Percentiles rank a stretch among this genome's conserved stretches.
phyloP scores from a whole-genome alignment of 371 early-diverging fungal species.

The Lichtheimia corymbifera region DNA sequence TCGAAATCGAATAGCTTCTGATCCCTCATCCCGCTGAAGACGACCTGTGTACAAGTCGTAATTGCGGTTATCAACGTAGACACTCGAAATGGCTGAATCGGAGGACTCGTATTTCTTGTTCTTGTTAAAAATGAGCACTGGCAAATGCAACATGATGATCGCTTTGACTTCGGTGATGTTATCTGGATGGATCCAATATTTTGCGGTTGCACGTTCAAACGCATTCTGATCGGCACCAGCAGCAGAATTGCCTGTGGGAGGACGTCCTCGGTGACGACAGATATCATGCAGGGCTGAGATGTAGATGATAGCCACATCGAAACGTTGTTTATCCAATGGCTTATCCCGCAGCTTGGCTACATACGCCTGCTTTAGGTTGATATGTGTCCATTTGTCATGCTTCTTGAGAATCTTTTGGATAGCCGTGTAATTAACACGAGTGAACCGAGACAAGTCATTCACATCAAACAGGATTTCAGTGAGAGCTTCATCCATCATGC shows the following conservation, averaged over 20 bases:
- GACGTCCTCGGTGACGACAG: conserved; percentile 75
- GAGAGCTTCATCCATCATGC: conserved; percentile 71
- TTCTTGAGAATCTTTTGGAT: conserved; percentile 95
- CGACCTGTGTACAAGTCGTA: conserved; percentile 87
- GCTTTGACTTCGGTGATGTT: conserved; percentile 90
- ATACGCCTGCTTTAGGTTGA: conserved; percentile 56
- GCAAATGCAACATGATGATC: conserved; percentile 84
- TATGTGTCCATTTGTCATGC: conserved; percentile 75
- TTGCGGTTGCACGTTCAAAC: conserved; percentile 87
- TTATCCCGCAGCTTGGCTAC: conserved; percentile 75
- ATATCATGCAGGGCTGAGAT: conserved; percentile 86
- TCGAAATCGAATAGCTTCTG: conserved; percentile 84
- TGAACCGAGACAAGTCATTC: conserved; percentile 86
- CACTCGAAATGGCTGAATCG: conserved; percentile 74
- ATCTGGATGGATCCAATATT: conserved; percentile 97
- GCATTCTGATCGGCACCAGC: conserved; percentile 72
- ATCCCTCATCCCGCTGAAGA: conserved; percentile 82
- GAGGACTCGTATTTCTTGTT: conserved; percentile 26
- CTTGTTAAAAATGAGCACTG: conserved; percentile 71
- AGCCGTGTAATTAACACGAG: conserved; percentile 91
- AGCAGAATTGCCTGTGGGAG: conserved; percentile 43
- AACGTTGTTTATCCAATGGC: conserved; percentile 84
- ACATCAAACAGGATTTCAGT: conserved; percentile 80
- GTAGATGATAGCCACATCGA: conserved; percentile 83
- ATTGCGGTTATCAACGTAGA: conserved; percentile 88